These are phyloP conservation scores for Chalciporus sphaerocephalus DNA, from an alignment of 768 basidiomycete genomes.

Conservation along the genomic window DNA sequence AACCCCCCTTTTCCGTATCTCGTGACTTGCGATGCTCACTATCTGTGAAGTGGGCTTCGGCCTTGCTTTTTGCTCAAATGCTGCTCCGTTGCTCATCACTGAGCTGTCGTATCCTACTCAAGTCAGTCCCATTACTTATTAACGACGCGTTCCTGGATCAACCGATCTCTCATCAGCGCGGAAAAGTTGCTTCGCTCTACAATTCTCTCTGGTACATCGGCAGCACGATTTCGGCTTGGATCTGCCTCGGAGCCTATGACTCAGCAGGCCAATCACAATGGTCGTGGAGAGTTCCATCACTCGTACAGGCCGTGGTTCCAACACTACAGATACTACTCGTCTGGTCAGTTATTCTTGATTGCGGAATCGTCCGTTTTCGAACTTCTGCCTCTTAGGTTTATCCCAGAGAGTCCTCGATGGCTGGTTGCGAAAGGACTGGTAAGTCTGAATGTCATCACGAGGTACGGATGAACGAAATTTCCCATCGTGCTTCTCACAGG, in stretches of 20 bases:
- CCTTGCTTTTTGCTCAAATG: constrained; percentile 56
- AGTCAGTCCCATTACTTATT: constrained; percentile 30
- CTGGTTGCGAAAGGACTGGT: constrained; percentile 59
- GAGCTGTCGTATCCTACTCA: constrained; percentile 72
- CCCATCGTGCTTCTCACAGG: constrained; percentile 28
- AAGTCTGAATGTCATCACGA: constrained; percentile 13
- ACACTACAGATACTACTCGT: constrained; percentile 50
- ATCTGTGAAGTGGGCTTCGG: constrained; percentile 53
- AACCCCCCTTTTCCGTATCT: background rate
- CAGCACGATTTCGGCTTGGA: constrained; percentile 55
- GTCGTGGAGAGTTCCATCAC: constrained; percentile 65
- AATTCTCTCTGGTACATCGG: constrained; percentile 77
- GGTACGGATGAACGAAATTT: background rate
- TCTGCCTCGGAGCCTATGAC: constrained; percentile 41
- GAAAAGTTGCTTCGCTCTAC: constrained; percentile 59
- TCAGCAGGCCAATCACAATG: constrained; percentile 37
- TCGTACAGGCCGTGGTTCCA: constrained; percentile 58
- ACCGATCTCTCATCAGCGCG: constrained; percentile 31
- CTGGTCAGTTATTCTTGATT: constrained; percentile 36
- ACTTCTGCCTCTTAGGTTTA: constrained; percentile 39
- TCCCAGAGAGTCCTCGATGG: constrained; percentile 67
- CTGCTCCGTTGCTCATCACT: constrained; percentile 59
- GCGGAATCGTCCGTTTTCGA: background rate
- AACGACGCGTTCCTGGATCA: background rate
- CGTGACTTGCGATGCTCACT: no score